Percentiles rank a stretch among this genome's conserved stretches.
Evolutionary conservation across 305 asterid species (phyloP).

Genomic region (Fraxinus angustifolia): DNA sequence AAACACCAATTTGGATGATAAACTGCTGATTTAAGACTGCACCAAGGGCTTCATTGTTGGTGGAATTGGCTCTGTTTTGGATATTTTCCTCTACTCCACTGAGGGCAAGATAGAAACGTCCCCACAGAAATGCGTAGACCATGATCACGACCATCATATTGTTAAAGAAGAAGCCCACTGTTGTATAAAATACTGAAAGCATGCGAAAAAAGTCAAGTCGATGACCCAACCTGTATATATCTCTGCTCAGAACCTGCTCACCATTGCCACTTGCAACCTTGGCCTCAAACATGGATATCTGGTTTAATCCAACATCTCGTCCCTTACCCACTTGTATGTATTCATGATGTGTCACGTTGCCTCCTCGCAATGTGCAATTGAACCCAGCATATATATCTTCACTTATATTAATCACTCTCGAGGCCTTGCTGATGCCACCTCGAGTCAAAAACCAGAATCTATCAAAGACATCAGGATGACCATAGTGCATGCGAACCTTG

Average conservation of each 20-base stretch:
- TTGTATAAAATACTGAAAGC: slow-evolving; percentile 90
- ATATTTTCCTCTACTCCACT: slow-evolving; percentile 62
- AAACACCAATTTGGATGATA: slow-evolving; percentile 76
- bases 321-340: slow-evolving; percentile 97
- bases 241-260: slow-evolving; percentile 89
- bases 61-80: slow-evolving; percentile 37
- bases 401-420: slow-evolving; percentile 85
- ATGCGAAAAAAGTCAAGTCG: slow-evolving; percentile 92
- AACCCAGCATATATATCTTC: slow-evolving; percentile 98
- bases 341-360: slow-evolving; percentile 93
- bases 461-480: slow-evolving; percentile 91
- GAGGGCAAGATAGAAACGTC: slow-evolving; percentile 83
- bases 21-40: slow-evolving; percentile 89
- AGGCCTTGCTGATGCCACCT: slow-evolving; percentile 97
- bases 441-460: slow-evolving; percentile 94
- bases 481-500: slow-evolving; percentile 93
- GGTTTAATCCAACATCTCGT: slow-evolving; percentile 93
- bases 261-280: slow-evolving; percentile 95
- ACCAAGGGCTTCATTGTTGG: slow-evolving; percentile 73
- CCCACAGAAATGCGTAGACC: slow-evolving; percentile 85
- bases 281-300: slow-evolving; percentile 95
- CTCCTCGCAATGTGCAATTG: slow-evolving; percentile 89
- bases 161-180: slow-evolving; percentile 84
- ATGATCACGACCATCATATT: slow-evolving; percentile 76
- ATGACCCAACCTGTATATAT: slow-evolving; percentile 86